Conservation (phyloP, 345 rosid species). For the Rhizophora mangle region DNA sequence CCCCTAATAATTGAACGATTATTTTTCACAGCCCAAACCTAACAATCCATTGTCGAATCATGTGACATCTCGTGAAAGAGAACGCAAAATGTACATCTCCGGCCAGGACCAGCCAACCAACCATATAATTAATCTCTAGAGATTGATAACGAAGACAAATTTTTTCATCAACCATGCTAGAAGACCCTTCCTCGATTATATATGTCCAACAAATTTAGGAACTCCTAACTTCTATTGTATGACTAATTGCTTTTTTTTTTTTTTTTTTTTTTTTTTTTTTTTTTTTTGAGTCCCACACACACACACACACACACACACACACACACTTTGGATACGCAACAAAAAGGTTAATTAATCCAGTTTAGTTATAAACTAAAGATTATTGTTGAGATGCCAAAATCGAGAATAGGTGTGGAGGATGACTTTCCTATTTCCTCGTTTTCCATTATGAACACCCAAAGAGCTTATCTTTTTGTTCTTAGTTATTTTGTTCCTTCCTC, state of each 20-base stretch:
- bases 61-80: too few species aligned
- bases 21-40: too few species aligned
- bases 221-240: not conserved
- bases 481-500: not conserved
- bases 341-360: not conserved
- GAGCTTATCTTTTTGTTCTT: not conserved
- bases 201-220: not conserved
- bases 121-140: too few species aligned
- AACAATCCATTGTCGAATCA: too few species aligned
- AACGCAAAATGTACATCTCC: too few species aligned
- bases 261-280: too few species aligned
- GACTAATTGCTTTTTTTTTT: not conserved
- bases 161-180: too few species aligned
- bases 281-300: too few species aligned
- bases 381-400: not conserved
- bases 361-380: not conserved
- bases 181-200: constrained; percentile 10
- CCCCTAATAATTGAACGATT: too few species aligned
- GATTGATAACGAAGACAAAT: too few species aligned
- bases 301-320: not conserved
- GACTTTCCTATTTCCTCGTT: not conserved
- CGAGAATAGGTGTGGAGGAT: too few species aligned
- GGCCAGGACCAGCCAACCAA: too few species aligned
- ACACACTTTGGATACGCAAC: not conserved
- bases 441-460: not conserved